These are phyloP conservation scores for Kockovaella imperatae DNA, from an alignment of 768 basidiomycete genomes.

Conservation along the genomic window DNA sequence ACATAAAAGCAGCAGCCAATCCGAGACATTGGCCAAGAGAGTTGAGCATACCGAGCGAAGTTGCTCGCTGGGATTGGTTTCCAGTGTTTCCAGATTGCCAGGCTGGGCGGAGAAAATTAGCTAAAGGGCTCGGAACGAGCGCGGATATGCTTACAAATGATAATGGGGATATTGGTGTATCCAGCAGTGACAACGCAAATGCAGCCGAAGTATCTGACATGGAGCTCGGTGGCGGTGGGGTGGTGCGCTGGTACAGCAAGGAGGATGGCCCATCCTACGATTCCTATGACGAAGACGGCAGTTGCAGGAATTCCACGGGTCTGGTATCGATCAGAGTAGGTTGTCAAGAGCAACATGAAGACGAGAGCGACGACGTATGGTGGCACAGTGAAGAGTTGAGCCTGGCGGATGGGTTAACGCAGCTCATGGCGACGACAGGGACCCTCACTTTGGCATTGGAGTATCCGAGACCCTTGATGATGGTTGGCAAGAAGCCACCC, in stretches of 20 bases:
- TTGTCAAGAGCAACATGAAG: constrained; percentile 39
- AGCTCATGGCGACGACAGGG: too few relatives aligned
- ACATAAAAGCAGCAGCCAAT: constrained; percentile 34
- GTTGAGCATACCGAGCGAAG: constrained; percentile 47
- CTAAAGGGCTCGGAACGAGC: neutral
- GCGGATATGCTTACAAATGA: constrained; percentile 17
- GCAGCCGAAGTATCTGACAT: constrained; percentile 46
- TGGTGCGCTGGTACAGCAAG: constrained; percentile 24
- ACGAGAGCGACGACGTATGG: constrained; percentile 46
- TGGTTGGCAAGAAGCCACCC: constrained; percentile 46
- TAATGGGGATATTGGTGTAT: constrained; percentile 25
- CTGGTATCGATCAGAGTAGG: constrained; percentile 35
- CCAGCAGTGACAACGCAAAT: constrained; percentile 42
- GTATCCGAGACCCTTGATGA: constrained; percentile 45
- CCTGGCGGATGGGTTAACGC: constrained; percentile 12
- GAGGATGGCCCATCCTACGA: constrained; percentile 45
- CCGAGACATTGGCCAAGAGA: constrained; percentile 45
- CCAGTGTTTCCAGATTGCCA: constrained; percentile 44
- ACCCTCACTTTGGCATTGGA: constrained; percentile 18
- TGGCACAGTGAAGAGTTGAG: constrained; percentile 44
- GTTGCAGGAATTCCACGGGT: constrained; percentile 37
- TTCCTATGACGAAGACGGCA: constrained; percentile 40
- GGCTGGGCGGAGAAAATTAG: neutral
- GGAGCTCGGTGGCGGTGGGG: constrained; percentile 14
- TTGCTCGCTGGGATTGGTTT: constrained; percentile 43